A percentile compares a stretch with the other conserved stretches of the same genome.
These are phyloP conservation scores for Hippophae gyantsensis DNA, from an alignment of 306 rosid genomes.

Conservation along the genomic window DNA sequence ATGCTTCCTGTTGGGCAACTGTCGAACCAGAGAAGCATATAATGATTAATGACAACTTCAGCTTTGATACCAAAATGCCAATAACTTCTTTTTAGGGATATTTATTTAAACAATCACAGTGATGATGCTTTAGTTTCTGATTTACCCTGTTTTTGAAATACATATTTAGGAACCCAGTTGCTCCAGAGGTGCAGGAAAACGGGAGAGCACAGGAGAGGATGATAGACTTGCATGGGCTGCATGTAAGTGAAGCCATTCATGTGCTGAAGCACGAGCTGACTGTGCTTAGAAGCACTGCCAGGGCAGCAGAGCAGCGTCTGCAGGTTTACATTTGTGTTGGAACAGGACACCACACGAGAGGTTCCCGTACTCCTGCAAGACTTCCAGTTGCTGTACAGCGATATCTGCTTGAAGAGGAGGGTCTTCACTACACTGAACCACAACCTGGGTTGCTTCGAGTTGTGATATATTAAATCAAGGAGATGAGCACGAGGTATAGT, in stretches of 20 bases:
- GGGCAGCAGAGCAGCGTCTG: conserved; percentile 64
- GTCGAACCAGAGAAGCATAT: background rate
- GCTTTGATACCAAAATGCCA: background rate
- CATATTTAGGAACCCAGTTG: conserved; percentile 61
- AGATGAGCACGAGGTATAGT: conserved; percentile 42
- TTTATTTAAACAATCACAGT: background rate
- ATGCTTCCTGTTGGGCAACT: no score
- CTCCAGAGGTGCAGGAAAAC: conserved; percentile 57
- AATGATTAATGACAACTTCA: background rate
- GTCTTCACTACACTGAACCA: conserved; percentile 73
- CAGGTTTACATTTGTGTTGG: conserved; percentile 87
- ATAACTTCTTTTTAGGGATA: background rate
- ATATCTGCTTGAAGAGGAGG: conserved; percentile 88
- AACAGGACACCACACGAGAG: conserved; percentile 91
- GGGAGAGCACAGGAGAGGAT: conserved; percentile 85
- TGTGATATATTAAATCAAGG: conserved; percentile 52
- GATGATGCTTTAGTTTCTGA: no score
- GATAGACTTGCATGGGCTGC: conserved; percentile 91
- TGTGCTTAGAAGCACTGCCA: conserved; percentile 66
- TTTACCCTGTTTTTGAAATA: conserved; percentile 4
- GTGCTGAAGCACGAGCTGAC: conserved; percentile 75
- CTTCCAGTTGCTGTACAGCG: conserved; percentile 84
- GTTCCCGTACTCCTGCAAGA: conserved; percentile 83
- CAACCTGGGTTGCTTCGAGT: conserved; percentile 88
- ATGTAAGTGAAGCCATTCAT: conserved; percentile 77